These are phyloP conservation scores for Corniculantispora saksenae DNA, from an alignment of 2,329 filamentous ascomycete genomes.

Conservation along the genomic window DNA sequence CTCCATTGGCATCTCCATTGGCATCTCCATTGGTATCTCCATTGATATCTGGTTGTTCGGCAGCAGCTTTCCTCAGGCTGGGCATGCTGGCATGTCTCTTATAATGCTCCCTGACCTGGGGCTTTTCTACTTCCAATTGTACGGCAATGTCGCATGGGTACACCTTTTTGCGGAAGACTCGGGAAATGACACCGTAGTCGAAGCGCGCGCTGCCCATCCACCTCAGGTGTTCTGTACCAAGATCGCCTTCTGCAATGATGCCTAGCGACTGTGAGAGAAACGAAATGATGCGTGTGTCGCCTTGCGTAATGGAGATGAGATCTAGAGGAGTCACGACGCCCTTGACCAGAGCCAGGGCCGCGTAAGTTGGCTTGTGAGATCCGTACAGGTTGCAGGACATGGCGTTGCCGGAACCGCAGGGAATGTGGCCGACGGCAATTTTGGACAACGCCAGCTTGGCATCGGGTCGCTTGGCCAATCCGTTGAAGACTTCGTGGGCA, in stretches of 20 bases:
- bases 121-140: conserved; percentile 80
- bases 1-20: conserved; percentile 23
- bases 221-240: conserved; percentile 85
- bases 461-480: conserved; percentile 74
- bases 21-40: too few relatives aligned
- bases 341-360: conserved; percentile 84
- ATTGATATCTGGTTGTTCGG: not conserved
- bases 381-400: conserved; percentile 90
- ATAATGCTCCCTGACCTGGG: conserved; percentile 73
- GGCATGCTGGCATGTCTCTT: conserved; percentile 45
- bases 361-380: conserved; percentile 71
- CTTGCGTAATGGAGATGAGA: conserved; percentile 84
- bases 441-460: conserved; percentile 72
- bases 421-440: conserved; percentile 82
- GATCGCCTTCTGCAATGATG: conserved; percentile 84
- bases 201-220: conserved; percentile 93
- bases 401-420: conserved; percentile 91
- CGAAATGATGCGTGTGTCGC: conserved; percentile 70
- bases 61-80: conserved; percentile 23
- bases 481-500: conserved; percentile 93
- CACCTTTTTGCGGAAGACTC: conserved; percentile 71
- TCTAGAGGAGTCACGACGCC: conserved; percentile 83
- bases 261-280: conserved; percentile 91
- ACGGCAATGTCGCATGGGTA: conserved; percentile 90
- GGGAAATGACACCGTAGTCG: conserved; percentile 77